A percentile compares a stretch with the other conserved stretches of the same genome.
These are phyloP conservation scores for Anthracocystis setariae DNA, from an alignment of 1,284 basidiomycete genomes.

Conservation along the genomic window DNA sequence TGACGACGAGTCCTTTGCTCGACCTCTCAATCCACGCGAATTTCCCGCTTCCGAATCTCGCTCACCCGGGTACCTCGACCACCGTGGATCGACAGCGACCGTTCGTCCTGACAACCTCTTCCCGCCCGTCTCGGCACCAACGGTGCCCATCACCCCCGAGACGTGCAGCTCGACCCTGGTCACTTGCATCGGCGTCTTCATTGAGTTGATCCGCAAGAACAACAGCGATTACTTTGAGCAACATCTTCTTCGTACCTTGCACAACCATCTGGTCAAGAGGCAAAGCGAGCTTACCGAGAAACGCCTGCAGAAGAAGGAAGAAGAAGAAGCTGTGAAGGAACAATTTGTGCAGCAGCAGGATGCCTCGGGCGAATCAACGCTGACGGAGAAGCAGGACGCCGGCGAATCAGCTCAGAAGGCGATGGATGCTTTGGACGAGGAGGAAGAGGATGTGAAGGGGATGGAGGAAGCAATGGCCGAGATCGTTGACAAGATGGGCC, in stretches of 20 bases:
- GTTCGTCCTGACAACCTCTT: slow-evolving; percentile 53
- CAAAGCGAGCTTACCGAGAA: slow-evolving; percentile 74
- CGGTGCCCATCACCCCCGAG: slow-evolving; percentile 70
- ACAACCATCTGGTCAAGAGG: slow-evolving; percentile 86
- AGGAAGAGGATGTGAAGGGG: slow-evolving; percentile 66
- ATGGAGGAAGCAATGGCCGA: slow-evolving; percentile 85
- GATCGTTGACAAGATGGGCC: slow-evolving; percentile 88
- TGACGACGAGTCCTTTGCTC: slow-evolving; percentile 56
- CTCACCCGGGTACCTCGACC: slow-evolving; percentile 35
- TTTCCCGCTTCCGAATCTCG: slow-evolving; percentile 51
- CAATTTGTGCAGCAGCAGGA: slow-evolving; percentile 9
- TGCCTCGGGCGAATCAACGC: slow-evolving; percentile 4
- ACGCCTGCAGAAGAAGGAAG: slow-evolving; percentile 54
- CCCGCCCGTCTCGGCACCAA: slow-evolving; percentile 54
- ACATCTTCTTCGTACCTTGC: slow-evolving; percentile 93
- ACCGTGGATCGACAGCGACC: slow-evolving; percentile 62
- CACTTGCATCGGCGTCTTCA: slow-evolving; percentile 87
- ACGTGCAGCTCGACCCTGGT: slow-evolving; percentile 87
- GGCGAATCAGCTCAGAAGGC: slow-evolving; percentile 72
- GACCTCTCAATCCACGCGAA: slow-evolving; percentile 51
- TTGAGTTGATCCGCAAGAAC: slow-evolving; percentile 97
- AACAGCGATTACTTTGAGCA: slow-evolving; percentile 99
- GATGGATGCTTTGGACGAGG: slow-evolving; percentile 65
- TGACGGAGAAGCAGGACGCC: slow-evolving; percentile 23
- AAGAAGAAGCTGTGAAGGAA: slow-evolving; percentile 63